phyloP scores from a whole-genome alignment of 768 basidiomycete species.

The Boletus eberwhitei region DNA sequence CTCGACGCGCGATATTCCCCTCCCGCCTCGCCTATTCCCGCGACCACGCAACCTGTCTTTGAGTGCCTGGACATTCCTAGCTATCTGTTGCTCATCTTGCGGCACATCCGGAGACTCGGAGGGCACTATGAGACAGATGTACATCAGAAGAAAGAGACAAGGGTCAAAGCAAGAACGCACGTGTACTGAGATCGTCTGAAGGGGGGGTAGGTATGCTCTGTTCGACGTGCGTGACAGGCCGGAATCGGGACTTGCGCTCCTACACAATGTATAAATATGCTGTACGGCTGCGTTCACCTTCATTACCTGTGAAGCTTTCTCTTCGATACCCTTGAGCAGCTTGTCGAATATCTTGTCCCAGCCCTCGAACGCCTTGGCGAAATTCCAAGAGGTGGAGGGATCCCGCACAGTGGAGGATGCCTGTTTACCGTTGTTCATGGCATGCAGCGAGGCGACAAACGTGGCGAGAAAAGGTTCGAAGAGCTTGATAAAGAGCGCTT shows the following conservation, averaged over 20 bases:
- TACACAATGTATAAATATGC: conserved; percentile 25
- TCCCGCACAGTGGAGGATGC: conserved; percentile 33
- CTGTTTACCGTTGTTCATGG: conserved; percentile 45
- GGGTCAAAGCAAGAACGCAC: conserved; percentile 33
- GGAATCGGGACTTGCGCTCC: conserved; percentile 72
- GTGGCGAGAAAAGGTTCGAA: conserved; percentile 81
- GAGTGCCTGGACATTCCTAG: conserved; percentile 86
- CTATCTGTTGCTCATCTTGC: conserved; percentile 85
- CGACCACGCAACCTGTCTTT: conserved; percentile 80
- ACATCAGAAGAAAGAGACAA: background rate
- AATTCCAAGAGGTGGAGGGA: conserved; percentile 55
- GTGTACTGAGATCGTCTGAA: conserved; percentile 56
- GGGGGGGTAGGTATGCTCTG: conserved; percentile 43
- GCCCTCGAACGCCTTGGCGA: conserved; percentile 63
- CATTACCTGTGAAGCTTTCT: conserved; percentile 66
- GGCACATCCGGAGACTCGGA: conserved; percentile 48
- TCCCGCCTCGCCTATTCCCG: conserved; percentile 57
- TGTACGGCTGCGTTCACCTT: background rate
- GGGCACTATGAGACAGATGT: conserved; percentile 35
- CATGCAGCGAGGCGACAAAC: conserved; percentile 81
- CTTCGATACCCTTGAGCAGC: conserved; percentile 68
- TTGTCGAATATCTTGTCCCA: conserved; percentile 85
- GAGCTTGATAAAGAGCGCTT: conserved; percentile 80
- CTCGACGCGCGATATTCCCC: conserved; percentile 45
- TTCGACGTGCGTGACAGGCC: conserved; percentile 35